phyloP scores from a whole-genome alignment of 2,329 filamentous ascomycete genomes.

The Metarhizium rileyi region DNA sequence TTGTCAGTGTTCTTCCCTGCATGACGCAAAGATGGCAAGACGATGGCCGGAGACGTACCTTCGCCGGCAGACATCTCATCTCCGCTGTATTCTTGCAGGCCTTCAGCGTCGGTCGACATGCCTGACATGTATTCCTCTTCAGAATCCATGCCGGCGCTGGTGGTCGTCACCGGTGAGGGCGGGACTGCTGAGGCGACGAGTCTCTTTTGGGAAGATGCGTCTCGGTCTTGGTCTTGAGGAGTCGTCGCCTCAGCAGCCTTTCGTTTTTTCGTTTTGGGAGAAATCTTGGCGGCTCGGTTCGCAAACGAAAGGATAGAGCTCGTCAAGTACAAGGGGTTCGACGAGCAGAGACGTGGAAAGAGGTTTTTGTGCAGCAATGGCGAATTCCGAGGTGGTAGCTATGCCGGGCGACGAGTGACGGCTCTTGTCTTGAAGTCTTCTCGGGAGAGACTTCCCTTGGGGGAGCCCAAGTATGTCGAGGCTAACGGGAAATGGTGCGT shows the following conservation, averaged over 20 bases:
- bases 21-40: neutral
- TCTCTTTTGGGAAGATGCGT: constrained; percentile 41
- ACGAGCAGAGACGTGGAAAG: constrained; percentile 1
- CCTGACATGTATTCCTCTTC: constrained; percentile 90
- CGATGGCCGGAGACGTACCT: constrained; percentile 34
- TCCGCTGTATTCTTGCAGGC: constrained; percentile 68
- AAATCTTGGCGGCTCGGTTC: constrained; percentile 40
- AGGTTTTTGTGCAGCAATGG: neutral
- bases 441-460: neutral
- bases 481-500: neutral
- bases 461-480: neutral
- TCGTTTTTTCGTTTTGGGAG: constrained; percentile 49
- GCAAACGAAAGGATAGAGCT: neutral
- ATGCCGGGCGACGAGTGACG: neutral
- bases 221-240: constrained; percentile 31
- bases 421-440: neutral
- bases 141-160: constrained; percentile 69
- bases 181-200: constrained; percentile 46
- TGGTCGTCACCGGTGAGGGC: constrained; percentile 46
- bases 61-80: constrained; percentile 52
- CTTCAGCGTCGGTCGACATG: constrained; percentile 63
- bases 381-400: too few relatives aligned
- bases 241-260: constrained; percentile 58
- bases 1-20: neutral
- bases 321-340: neutral